Base-by-base conservation (phyloP, 2,329 filamentous ascomycete species). In the Fusarium luffae region DNA sequence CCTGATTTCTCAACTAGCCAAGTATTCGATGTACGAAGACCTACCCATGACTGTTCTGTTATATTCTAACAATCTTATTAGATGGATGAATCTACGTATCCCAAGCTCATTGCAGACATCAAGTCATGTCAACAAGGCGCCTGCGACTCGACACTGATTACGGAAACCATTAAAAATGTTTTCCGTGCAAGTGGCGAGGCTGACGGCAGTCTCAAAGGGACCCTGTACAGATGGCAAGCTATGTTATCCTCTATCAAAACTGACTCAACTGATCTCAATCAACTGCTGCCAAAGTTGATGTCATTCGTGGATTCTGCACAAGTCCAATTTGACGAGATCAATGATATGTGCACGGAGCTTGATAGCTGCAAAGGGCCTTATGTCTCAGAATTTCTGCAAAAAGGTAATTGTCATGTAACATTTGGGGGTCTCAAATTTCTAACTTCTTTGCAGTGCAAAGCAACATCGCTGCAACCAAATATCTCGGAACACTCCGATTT, bases 261-360 rank as follows among this genome's bases (percentile, higher is more conserved):
- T n/a, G 9, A 0, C 9, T n/a, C 32, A 4, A n/a, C 16, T 4
- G 9, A 1, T 4, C 5, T 37, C 0, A 37, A 10, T 1, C 9
- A 37, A 11, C 5, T 10, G 16, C 18, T 5, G 32, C 4, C 32
- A 3, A 37, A 37, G 8, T 10, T 37, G 16, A n/a, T n/a, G 9
- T n/a, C 16, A 6, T 37, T n/a, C 5, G 32, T 11, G 9, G 32
- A 18, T 6, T 37, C 32, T 37, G 9, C 16, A n/a, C 32, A 37
- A 37, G 32, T 10, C 9, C 32, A 18, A 11, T 3, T 37, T 11
- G 16, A 37, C 9, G 4, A 18, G 8, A 37, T 37, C 3, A 18
- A 37, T n/a, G 32, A 18, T 5, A n/a, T 18, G 8, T 37, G 32
- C 5, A 18, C 16, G 9, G 16, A 37, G 32, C 16, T 18, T 11